Conservation (phyloP, 345 rosid genomes). For the Bruguiera gymnorhiza region DNA sequence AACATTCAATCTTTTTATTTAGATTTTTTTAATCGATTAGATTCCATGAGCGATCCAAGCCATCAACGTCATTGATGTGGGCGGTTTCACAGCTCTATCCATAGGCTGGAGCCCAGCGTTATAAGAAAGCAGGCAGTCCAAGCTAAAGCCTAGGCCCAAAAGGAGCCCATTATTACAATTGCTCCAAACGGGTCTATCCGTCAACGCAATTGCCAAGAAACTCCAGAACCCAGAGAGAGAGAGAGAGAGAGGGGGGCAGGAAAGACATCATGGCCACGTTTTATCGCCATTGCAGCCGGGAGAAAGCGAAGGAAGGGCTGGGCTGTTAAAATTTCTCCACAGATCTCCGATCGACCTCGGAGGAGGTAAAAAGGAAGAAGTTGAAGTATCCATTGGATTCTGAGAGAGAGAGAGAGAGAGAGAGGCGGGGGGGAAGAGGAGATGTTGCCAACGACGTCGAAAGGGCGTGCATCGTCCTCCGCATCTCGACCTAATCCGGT, state of each 20-base stretch:
- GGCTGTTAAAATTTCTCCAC: conserved; percentile 15
- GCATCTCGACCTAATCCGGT: conserved; percentile 60
- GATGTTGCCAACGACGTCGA: conserved; percentile 86
- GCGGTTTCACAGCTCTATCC: too few relatives aligned
- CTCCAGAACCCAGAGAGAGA: neutral
- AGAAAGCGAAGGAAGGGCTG: neutral
- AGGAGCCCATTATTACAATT: neutral
- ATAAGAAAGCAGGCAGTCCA: too few relatives aligned
- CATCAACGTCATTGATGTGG: too few relatives aligned
- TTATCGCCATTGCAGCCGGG: conserved; percentile 9
- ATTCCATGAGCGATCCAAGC: too few relatives aligned
- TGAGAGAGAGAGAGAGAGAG: conserved; percentile 1
- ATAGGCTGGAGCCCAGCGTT: too few relatives aligned
- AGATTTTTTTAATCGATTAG: too few relatives aligned
- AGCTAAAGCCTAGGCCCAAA: too few relatives aligned
- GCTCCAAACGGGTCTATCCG: neutral
- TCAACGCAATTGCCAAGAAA: neutral
- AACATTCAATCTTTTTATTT: too few relatives aligned
- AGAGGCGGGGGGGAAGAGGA: conserved; percentile 9
- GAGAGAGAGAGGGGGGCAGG: neutral
- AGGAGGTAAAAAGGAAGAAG: too few relatives aligned
- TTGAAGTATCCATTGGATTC: neutral
- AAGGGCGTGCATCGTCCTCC: conserved; percentile 72
- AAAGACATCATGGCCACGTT: conserved; percentile 28
- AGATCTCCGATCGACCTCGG: conserved; percentile 36